Conservation (phyloP, 805 yeast species). For the Wickerhamiella occidentalis region DNA sequence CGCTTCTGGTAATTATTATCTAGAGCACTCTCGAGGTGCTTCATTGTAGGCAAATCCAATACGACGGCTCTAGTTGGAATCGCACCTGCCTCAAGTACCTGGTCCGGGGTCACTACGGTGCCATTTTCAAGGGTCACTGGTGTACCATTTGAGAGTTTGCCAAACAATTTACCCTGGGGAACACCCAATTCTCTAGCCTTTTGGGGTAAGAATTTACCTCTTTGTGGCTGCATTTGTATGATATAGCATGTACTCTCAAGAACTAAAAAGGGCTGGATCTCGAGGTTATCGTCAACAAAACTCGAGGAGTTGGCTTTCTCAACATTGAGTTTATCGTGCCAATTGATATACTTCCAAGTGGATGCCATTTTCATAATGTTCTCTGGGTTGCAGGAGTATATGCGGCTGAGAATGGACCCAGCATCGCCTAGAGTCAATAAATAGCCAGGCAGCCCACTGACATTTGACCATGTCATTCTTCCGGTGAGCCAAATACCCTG, state of each 20-base stretch:
- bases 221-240: conserved; percentile 48
- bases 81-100: conserved; percentile 57
- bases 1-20: conserved; percentile 12
- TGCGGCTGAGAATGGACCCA: conserved; percentile 10
- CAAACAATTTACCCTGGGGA: conserved; percentile 49
- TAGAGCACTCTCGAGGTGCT: conserved; percentile 32
- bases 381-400: conserved; percentile 33
- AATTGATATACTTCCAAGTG: conserved; percentile 79
- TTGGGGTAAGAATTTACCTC: conserved; percentile 64
- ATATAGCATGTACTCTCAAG: conserved; percentile 41
- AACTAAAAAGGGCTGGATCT: conserved; percentile 19
- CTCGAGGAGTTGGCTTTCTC: conserved; percentile 30
- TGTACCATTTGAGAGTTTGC: conserved; percentile 47
- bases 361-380: conserved; percentile 47
- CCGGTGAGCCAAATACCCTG: conserved; percentile 70
- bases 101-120: conserved; percentile 44
- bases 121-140: conserved; percentile 50
- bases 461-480: conserved; percentile 54
- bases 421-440: conserved; percentile 74
- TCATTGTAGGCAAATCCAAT: conserved; percentile 54
- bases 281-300: conserved; percentile 26
- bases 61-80: conserved; percentile 49
- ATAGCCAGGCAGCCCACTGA: conserved; percentile 89
- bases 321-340: conserved; percentile 50
- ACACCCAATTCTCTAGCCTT: conserved; percentile 61